phyloP scores from a whole-genome alignment of 83 land plant species.

The Picea abies region DNA sequence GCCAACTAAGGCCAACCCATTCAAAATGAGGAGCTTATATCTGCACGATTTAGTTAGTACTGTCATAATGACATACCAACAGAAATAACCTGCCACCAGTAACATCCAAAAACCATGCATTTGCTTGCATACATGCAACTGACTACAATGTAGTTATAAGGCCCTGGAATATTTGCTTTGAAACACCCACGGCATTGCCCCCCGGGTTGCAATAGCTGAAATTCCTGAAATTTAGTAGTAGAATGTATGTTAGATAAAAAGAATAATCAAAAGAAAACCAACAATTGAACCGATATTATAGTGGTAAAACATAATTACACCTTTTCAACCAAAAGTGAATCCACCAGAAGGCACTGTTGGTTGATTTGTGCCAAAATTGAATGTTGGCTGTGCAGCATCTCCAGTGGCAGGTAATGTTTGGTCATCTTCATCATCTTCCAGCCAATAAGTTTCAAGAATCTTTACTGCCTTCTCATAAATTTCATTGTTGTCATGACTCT shows the following conservation, averaged over 20 bases:
- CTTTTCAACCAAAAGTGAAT: slow-evolving; percentile 54
- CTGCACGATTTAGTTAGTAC: slow-evolving; percentile 11
- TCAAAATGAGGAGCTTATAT: neutral
- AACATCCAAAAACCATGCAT: slow-evolving; percentile 17
- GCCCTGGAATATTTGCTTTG: neutral
- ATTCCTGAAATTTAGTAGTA: neutral
- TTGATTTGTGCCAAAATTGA: slow-evolving; percentile 39
- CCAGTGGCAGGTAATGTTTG: slow-evolving; percentile 37
- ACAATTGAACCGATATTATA: too few species aligned
- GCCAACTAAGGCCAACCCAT: slow-evolving; percentile 14
- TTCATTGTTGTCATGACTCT: slow-evolving; percentile 77
- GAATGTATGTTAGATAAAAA: too few species aligned
- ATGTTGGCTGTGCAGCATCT: slow-evolving; percentile 39
- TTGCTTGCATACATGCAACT: slow-evolving; percentile 8
- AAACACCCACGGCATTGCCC: slow-evolving; percentile 4
- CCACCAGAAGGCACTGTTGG: slow-evolving; percentile 51
- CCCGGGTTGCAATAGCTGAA: neutral
- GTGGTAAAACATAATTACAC: too few species aligned
- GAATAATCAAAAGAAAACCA: too few species aligned
- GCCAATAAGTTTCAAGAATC: slow-evolving; percentile 73
- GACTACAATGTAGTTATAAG: neutral
- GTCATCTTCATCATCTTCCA: slow-evolving; percentile 61
- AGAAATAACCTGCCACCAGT: slow-evolving; percentile 14
- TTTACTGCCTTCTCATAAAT: slow-evolving; percentile 79
- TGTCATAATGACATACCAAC: slow-evolving; percentile 14